phyloP scores from a whole-genome alignment of 148 eudicot species.

The Talinum fruticosum region DNA sequence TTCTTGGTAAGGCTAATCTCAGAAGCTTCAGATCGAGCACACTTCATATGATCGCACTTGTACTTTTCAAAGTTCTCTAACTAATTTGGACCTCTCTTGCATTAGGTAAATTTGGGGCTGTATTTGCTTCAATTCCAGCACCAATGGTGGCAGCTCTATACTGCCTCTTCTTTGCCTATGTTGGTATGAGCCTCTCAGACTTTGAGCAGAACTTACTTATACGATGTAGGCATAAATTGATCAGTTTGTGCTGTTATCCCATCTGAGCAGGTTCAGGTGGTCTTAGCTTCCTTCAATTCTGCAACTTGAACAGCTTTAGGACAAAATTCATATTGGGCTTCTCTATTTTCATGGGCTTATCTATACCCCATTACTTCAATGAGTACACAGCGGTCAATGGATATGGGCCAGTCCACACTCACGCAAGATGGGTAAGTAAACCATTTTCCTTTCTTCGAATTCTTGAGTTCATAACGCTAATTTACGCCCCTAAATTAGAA shows the following conservation, averaged over 20 bases:
- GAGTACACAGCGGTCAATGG: constrained; percentile 51
- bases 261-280: constrained; percentile 70
- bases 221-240: not conserved
- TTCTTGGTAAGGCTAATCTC: constrained; percentile 50
- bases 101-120: constrained; percentile 89
- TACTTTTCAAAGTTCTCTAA: not conserved
- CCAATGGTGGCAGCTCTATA: constrained; percentile 86
- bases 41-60: not conserved
- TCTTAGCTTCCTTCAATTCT: constrained; percentile 75
- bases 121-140: constrained; percentile 86
- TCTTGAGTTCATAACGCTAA: not conserved
- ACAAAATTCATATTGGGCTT: constrained; percentile 76
- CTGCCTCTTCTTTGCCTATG: constrained; percentile 89
- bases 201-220: not conserved
- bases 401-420: constrained; percentile 78
- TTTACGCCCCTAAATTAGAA: not conserved
- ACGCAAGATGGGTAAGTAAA: constrained; percentile 75
- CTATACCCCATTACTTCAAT: constrained; percentile 86
- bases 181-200: constrained; percentile 47
- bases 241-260: not conserved
- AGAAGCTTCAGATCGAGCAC: not conserved
- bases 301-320: constrained; percentile 86
- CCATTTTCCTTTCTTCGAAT: not conserved
- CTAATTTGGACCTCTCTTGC: not conserved
- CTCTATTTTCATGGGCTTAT: constrained; percentile 82